Evolutionary conservation across 2,329 filamentous ascomycete genomes (phyloP), one percentile per base, ranked within the genome.

Genomic region (Hypoxylon sp.): DNA sequence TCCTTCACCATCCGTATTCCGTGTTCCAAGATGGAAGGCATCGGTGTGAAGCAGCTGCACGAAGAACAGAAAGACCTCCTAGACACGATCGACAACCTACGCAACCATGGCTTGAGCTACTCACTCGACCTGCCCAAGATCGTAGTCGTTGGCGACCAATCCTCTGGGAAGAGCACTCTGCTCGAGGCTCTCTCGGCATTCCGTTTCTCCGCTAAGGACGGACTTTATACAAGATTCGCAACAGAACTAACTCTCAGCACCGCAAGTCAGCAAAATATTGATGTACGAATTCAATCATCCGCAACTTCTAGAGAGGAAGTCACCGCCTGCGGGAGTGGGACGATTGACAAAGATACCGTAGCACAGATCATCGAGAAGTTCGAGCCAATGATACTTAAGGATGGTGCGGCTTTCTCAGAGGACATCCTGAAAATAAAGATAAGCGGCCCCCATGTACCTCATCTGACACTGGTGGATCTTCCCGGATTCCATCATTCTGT

Each of bases 151-250:
- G 88, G 89, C 3, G 85, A 89, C 59, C 87, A 89, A 62, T 88
- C 85, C 0, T 84, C 85, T 0, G 89, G 88, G 2, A 91, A 91
- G 73, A 88, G 85, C n/a, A 90, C 87, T 0, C 87, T 91, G 0
- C 82, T 91, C 0, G 87, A 91, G 69, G 89, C 89, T 0, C 87
- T 92, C 51, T 87, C 88, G 0, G 83, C 85, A 8, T 85, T 92
- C 1, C 83, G 83, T 0, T 91, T 91, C 51, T 86, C 87, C 0
- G 79, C 84, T 10, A 86, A 88, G 4, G 84, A 84, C 13, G 84
- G 80, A 24, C 62, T 88, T 0, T 90, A 88, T 73, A 91, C 89
- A 0, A 81, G 86, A 0, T 91, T 90, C 65, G 85, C 88, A 0
- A 91, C 87, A 0, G 87, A 91, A 72, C 77, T 91, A 3, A 82